These are phyloP conservation scores for Agaricus blazei DNA, from an alignment of 768 basidiomycete species.

Conservation along the genomic window DNA sequence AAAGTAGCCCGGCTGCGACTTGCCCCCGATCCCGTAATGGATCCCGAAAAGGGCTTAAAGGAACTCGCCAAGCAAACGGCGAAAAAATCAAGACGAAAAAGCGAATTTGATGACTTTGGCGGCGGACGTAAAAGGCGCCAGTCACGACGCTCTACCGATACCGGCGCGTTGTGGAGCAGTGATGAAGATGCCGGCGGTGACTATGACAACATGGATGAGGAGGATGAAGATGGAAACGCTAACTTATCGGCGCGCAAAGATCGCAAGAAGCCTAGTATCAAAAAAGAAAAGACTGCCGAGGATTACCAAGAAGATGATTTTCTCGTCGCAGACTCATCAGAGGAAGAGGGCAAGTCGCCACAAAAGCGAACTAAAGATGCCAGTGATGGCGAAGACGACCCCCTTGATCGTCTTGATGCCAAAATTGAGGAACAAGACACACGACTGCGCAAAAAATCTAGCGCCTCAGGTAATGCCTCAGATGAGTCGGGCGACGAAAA, in stretches of 20 bases:
- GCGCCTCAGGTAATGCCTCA: conserved; percentile 18
- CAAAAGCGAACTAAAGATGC: conserved; percentile 30
- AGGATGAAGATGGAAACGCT: conserved; percentile 39
- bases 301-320: conserved; percentile 86
- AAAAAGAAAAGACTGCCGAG: conserved; percentile 50
- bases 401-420: conserved; percentile 67
- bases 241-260: conserved; percentile 32
- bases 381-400: conserved; percentile 47
- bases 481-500: conserved; percentile 22
- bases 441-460: conserved; percentile 32
- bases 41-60: conserved; percentile 69
- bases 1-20: conserved; percentile 76
- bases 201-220: conserved; percentile 52
- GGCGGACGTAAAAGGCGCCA: conserved; percentile 44
- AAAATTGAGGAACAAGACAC: conserved; percentile 58
- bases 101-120: conserved; percentile 45
- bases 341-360: conserved; percentile 45
- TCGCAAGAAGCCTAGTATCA: conserved; percentile 38
- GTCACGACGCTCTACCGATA: conserved; percentile 33
- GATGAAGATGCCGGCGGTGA: conserved; percentile 58
- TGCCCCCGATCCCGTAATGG: conserved; percentile 71
- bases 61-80: conserved; percentile 62
- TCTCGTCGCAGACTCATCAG: conserved; percentile 76
- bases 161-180: conserved; percentile 50
- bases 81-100: conserved; percentile 57